Evolutionary conservation across 257 asterid genomes (phyloP).

Genomic region (Salvia rosmarinus): DNA sequence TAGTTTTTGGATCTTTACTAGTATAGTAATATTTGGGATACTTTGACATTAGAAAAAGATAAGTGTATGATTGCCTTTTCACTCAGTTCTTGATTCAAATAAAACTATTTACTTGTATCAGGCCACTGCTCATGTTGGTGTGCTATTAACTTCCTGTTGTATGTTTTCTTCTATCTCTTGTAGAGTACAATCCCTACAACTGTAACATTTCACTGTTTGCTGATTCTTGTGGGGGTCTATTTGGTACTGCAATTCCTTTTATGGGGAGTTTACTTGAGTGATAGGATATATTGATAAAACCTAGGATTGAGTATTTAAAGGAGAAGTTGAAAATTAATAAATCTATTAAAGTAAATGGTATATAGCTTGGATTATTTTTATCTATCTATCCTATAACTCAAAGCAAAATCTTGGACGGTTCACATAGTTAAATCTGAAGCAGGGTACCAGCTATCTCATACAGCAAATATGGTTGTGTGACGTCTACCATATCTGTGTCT

Average conservation of each 20-base stretch:
- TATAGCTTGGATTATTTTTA: too few relatives aligned
- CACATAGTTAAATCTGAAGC: background rate
- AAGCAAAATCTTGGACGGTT: background rate
- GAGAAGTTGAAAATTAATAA: too few relatives aligned
- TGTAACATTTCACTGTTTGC: background rate
- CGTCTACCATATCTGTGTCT: background rate
- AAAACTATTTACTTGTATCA: background rate
- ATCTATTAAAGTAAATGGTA: too few relatives aligned
- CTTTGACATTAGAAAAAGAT: background rate
- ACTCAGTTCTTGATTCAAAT: background rate
- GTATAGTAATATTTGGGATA: background rate
- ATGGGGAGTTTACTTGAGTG: too few relatives aligned
- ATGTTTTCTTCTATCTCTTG: background rate
- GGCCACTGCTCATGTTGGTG: background rate
- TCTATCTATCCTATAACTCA: too few relatives aligned
- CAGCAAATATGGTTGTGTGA: background rate
- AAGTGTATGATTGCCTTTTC: background rate
- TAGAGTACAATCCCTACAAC: background rate
- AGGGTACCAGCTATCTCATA: background rate
- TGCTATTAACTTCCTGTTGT: background rate
- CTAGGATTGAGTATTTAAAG: too few relatives aligned
- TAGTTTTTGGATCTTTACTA: background rate
- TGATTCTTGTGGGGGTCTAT: background rate
- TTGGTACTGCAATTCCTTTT: background rate
- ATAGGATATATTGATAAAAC: too few relatives aligned